Conservation (phyloP, 371 early-diverging fungal species). For the Mucor circinelloides region DNA sequence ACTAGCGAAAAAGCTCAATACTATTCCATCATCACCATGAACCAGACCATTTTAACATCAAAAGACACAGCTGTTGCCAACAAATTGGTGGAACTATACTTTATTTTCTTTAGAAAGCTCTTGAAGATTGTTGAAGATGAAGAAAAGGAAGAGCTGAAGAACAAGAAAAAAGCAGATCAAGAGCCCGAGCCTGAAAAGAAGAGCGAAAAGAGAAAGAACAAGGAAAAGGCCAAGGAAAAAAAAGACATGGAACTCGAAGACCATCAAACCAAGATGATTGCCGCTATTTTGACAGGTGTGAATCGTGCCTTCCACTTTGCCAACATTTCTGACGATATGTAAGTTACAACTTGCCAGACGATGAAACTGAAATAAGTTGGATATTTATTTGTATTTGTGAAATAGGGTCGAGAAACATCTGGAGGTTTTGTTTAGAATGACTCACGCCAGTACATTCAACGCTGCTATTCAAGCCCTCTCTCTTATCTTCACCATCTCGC, state of each 20-base stretch:
- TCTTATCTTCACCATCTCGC: slow-evolving; percentile 82
- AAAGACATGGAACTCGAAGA: slow-evolving; percentile 60
- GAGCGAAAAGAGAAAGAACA: slow-evolving; percentile 47
- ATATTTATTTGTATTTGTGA: neutral
- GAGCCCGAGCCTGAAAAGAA: slow-evolving; percentile 50
- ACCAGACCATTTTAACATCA: slow-evolving; percentile 85
- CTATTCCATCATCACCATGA: slow-evolving; percentile 86
- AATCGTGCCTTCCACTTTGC: slow-evolving; percentile 95
- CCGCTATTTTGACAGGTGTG: slow-evolving; percentile 93
- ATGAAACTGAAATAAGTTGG: neutral
- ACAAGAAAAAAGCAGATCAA: slow-evolving; percentile 48
- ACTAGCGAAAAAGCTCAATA: slow-evolving; percentile 81
- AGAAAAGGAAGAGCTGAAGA: slow-evolving; percentile 47
- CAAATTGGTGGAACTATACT: slow-evolving; percentile 86
- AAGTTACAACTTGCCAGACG: slow-evolving; percentile 24
- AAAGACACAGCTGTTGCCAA: slow-evolving; percentile 78
- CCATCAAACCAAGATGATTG: slow-evolving; percentile 81
- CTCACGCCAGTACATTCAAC: slow-evolving; percentile 87
- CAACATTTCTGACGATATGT: slow-evolving; percentile 75
- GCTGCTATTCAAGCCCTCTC: slow-evolving; percentile 91
- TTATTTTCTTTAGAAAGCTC: slow-evolving; percentile 85
- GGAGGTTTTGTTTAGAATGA: slow-evolving; percentile 84
- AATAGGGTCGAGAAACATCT: slow-evolving; percentile 74
- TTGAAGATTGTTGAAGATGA: slow-evolving; percentile 53
- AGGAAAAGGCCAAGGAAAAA: slow-evolving; percentile 46